Base-by-base conservation (phyloP, 2,329 filamentous ascomycete genomes). In the Plenodomus lindquistii region DNA sequence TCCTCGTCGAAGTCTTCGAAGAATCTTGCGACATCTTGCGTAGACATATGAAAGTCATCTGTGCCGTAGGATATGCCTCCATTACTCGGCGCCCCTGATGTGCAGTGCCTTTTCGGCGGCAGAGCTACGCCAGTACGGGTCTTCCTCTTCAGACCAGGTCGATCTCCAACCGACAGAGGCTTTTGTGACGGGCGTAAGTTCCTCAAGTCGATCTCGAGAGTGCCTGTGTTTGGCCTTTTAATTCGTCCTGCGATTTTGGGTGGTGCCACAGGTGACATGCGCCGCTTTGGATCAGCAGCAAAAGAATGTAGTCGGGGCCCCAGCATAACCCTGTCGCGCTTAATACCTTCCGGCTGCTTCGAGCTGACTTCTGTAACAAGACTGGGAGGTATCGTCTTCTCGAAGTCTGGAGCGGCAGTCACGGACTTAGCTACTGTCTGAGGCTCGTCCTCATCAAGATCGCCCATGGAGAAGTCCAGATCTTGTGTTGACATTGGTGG, bases 381-480 rank as follows among this genome's bases (percentile, higher is more conserved):
- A 3, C 22, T 34, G 11, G 13, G n/a, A 24, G 4, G 15, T 13
- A 21, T 7, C 3, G 10, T 0, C 1, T 31, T 40, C 27, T 31
- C 27, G 11, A 31, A 8, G 4, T 15, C 11, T 7, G 27, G 9
- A 31, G 15, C 27, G 4, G 27, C 15, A 8, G 10, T 13, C 15
- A 31, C 11, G 4, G 27, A 31, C 11, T 7, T 31, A 4, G 17
- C n/a, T 13, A 20, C 3, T n/a, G 5, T 24, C 36, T 16, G 10
- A 5, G 21, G 6, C 9, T 4, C n/a, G 8, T 53, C 57, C 35
- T 70, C 63, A 27, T 75, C 71, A 10, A 77, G 52, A 37, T 78
- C 74, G 13, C 76, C 72, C 5, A 67, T 55, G 0, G 71, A 72
- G 38, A 76, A 67, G 40, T 75, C 70, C 17, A 77, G 64, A 40